Evolutionary conservation across 345 rosid genomes (phyloP).

Genomic region (Euphorbia lathyris): DNA sequence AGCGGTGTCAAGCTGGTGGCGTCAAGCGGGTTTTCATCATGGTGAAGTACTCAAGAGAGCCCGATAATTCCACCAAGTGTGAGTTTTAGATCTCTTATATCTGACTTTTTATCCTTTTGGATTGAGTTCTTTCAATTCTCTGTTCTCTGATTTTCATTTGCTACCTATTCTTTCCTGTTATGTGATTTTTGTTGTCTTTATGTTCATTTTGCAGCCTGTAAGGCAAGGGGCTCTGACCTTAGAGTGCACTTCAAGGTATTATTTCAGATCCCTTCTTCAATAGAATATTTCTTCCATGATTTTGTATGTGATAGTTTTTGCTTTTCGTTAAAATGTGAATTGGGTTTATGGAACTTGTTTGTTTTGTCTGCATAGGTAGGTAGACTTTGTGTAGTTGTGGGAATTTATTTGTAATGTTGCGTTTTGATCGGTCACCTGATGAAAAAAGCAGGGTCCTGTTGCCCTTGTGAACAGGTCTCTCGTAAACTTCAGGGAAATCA

Average conservation of each 20-base stretch:
- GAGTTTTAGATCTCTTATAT: constrained; percentile 17
- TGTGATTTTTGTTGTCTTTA: not conserved
- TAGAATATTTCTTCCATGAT: not conserved
- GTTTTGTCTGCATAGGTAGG: not conserved
- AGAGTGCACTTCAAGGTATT: constrained; percentile 94
- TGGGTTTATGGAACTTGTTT: not conserved
- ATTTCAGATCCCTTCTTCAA: not conserved
- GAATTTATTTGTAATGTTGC: not conserved
- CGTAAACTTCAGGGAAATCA: constrained; percentile 53
- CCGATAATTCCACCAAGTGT: constrained; percentile 91
- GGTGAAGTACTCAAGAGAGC: constrained; percentile 98
- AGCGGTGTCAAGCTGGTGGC: too few relatives aligned
- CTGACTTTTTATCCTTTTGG: not conserved
- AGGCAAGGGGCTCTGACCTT: constrained; percentile 92
- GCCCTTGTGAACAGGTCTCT: constrained; percentile 44
- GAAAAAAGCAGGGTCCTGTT: constrained; percentile 56
- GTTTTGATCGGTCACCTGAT: constrained; percentile 35
- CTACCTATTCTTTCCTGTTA: not conserved
- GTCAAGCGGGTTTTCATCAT: too few relatives aligned
- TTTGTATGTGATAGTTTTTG: not conserved
- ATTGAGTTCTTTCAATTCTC: not conserved
- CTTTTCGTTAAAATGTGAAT: not conserved
- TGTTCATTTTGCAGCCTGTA: constrained; percentile 62
- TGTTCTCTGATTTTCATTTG: not conserved
- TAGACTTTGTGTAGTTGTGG: not conserved